A percentile compares a stretch with the other conserved stretches of the same genome.
Conservation (phyloP, 345 rosid genomes). For the Crucihimalaya himalaica region DNA sequence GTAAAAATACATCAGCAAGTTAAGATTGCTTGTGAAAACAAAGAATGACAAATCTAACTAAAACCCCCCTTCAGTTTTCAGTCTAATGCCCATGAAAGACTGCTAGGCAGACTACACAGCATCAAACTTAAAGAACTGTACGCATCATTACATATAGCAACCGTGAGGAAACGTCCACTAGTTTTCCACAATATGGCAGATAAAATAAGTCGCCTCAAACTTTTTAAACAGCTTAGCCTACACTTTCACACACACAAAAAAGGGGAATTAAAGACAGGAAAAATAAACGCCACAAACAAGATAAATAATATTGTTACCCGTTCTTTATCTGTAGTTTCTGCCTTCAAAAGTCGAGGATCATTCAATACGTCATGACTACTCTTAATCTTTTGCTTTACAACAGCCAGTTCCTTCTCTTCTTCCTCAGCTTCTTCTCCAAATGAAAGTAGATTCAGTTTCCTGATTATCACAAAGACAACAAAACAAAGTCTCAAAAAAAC, state of each 20-base stretch:
- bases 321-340: conserved; percentile 50
- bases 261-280: neutral
- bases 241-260: conserved; percentile 16
- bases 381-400: conserved; percentile 75
- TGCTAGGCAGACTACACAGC: conserved; percentile 15
- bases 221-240: neutral
- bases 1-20: conserved; percentile 35
- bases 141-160: conserved; percentile 19
- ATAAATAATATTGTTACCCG: conserved; percentile 41
- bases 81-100: neutral
- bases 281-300: neutral
- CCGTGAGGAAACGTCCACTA: neutral
- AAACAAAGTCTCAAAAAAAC: conserved; percentile 28
- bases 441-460: conserved; percentile 88
- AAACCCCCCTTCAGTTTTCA: neutral
- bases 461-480: conserved; percentile 45
- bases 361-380: conserved; percentile 96
- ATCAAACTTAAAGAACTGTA: neutral
- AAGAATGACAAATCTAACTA: neutral
- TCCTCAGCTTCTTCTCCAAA: conserved; percentile 99
- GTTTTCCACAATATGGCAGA: neutral
- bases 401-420: conserved; percentile 82
- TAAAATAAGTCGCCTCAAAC: neutral
- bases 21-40: neutral
- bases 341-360: conserved; percentile 89